Base-by-base conservation (phyloP, 345 rosid species). In the Microthlaspi erraticum region DNA sequence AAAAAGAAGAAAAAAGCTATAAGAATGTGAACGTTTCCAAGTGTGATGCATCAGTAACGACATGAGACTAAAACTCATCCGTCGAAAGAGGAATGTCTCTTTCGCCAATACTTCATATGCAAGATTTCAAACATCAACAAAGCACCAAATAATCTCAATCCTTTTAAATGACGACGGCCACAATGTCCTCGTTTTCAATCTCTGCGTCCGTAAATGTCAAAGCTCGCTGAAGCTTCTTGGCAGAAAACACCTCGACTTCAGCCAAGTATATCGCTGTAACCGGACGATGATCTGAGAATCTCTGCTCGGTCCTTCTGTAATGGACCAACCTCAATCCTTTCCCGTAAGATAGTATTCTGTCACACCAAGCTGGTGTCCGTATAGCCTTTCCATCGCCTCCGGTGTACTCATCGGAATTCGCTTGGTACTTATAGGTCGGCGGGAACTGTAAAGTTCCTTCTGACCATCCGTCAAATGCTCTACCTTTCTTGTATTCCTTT, bases 341-440 rank as follows among this genome's bases (percentile, higher is more conserved):
- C 14, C 99, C 99, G 34, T 72, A 73, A 0, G 91, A 86, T 60
- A 94, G 86, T 52, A 94, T 80, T 67, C 99, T 91, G 32, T 94
- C 99, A 67, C 97, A 91, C 99, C 99, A 94, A 51, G 99, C 87
- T 65, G 99, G 99, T 63, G 79, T 83, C 64, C 88, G 75, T 5
- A 68, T 81, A 78, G 48, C 79, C 80, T 81, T 91, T 64, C 90
- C 86, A 85, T 93, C 89, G 61, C 78, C 85, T 17, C 88, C 88
- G 0, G 39, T 75, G 81, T 94, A 94, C 66, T 79, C 86, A 38
- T 84, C 89, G 18, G 99, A 89, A 76, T 94, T 81, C 7, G 79
- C 37, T 80, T 91, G 95, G 64, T 94, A 94, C 75, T 94, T 94
- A 56, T 94, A 94, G 5, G 99, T 94, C 10, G 99, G 99, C 26